Conservation (phyloP, 1,284 basidiomycete species). For the Pseudozyma flocculosa region DNA sequence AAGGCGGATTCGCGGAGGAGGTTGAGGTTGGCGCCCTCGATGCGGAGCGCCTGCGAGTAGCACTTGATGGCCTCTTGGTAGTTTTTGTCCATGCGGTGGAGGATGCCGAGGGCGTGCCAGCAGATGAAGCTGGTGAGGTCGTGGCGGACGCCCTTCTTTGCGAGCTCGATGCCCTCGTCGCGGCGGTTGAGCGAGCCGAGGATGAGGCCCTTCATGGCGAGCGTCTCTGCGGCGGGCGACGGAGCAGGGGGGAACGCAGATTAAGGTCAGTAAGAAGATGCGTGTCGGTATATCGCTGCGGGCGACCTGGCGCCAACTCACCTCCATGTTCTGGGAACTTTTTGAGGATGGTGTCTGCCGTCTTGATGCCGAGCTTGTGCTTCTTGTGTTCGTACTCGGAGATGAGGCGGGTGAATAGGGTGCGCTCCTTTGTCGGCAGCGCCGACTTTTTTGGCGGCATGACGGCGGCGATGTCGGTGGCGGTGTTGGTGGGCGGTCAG, state of each 20-base stretch:
- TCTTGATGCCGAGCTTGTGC: conserved; percentile 86
- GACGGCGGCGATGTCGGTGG: background rate
- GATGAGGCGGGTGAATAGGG: conserved; percentile 83
- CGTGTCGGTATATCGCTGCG: no score
- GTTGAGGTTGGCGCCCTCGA: conserved; percentile 92
- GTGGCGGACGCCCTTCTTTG: conserved; percentile 77
- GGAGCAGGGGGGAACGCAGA: background rate
- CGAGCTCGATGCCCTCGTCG: conserved; percentile 73
- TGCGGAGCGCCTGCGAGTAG: conserved; percentile 73
- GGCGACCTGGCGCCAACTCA: background rate
- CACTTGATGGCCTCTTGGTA: conserved; percentile 84
- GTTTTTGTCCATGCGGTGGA: conserved; percentile 71
- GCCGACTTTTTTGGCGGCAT: conserved; percentile 53
- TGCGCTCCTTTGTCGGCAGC: conserved; percentile 79
- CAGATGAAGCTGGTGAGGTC: conserved; percentile 92
- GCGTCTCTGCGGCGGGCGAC: conserved; percentile 32
- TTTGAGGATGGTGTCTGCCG: conserved; percentile 90
- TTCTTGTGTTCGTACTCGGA: conserved; percentile 79
- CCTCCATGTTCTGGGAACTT: conserved; percentile 89
- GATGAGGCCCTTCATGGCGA: conserved; percentile 55
- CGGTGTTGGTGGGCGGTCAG: background rate
- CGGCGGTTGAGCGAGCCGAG: conserved; percentile 44
- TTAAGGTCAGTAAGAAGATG: background rate
- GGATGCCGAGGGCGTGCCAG: conserved; percentile 90
- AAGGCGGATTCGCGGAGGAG: conserved; percentile 87